phyloP scores from a whole-genome alignment of 2,329 filamentous ascomycete species.

The Lachnellula cervina region DNA sequence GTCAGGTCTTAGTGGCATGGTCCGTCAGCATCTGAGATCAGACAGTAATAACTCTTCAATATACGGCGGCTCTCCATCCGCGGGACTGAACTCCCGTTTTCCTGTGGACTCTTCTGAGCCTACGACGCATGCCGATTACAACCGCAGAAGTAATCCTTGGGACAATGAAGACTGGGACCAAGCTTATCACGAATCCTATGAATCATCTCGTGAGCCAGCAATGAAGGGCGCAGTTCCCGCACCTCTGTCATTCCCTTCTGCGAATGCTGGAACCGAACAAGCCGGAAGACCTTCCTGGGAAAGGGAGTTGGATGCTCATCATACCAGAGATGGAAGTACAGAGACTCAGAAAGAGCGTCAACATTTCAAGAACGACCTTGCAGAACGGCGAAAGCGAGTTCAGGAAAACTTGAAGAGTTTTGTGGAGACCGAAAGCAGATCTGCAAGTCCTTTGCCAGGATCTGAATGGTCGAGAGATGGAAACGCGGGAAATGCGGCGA shows the following conservation, averaged over 20 bases:
- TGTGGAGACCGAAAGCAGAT: slow-evolving; percentile 55
- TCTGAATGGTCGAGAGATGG: slow-evolving; percentile 30
- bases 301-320: slow-evolving; percentile 29
- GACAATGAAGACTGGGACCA: slow-evolving; percentile 32
- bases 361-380: slow-evolving; percentile 69
- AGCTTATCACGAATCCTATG: slow-evolving; percentile 13
- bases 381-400: slow-evolving; percentile 64
- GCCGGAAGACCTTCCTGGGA: slow-evolving; percentile 25
- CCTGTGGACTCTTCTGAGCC: slow-evolving; percentile 32
- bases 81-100: slow-evolving; percentile 38
- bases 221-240: slow-evolving; percentile 8
- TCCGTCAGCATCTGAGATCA: slow-evolving; percentile 77
- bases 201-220: slow-evolving; percentile 9
- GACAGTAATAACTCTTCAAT: slow-evolving; percentile 79
- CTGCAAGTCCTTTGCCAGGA: slow-evolving; percentile 32
- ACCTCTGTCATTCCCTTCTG: slow-evolving; percentile 12
- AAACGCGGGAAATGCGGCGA: slow-evolving; percentile 25
- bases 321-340: slow-evolving; percentile 44
- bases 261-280: slow-evolving; percentile 11
- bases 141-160: slow-evolving; percentile 43
- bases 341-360: slow-evolving; percentile 54
- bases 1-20: slow-evolving; percentile 70
- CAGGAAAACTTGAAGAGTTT: slow-evolving; percentile 69
- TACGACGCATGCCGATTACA: slow-evolving; percentile 28
- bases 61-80: slow-evolving; percentile 49